Base-by-base conservation (phyloP, 257 asterid species). In the Voacanga thouarsii region DNA sequence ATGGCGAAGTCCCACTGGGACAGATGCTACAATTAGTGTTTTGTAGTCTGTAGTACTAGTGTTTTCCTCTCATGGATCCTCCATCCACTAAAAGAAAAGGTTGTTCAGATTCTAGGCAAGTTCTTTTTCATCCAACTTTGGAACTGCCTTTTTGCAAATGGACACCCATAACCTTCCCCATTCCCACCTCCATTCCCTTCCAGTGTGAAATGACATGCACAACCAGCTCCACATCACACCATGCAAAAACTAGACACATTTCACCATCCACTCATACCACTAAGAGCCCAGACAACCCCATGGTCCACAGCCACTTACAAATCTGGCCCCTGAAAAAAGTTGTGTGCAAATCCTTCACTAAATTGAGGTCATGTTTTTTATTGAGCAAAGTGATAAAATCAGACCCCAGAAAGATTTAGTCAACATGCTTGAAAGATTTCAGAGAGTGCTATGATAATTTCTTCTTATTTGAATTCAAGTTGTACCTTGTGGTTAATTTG, bases 121-220 rank as follows among this genome's bases (percentile, higher is more conserved):
- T 69, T 76, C 76, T 44, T 75, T 44, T 59, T 57, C 50, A 39
- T 24, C 67, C 72, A 19, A 12, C 30, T 68, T 68, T 67, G 16
- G 12, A 43, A 50, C 43, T 70, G 57, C 77, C 64, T 63, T 76
- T 74, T 73, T 28, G 23, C 37, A 78, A 77, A 82, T 88, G 89
- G 91, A 56, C 81, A 83, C 87, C 94, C 94, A 89, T 88, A 76
- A 86, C 86, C 66, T 74, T 73, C 64, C 77, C 87, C 88, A 88
- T 82, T 66, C 88, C 85, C 80, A 79, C 76, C 80, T 56, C 89
- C 87, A 81, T 76, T 80, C 85, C 75, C 59, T 1, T 63, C 75
- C 71, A 15, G 45, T 43, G 72, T 64, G 85, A 80, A 59, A 56
- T 80, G 84, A 85, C 85, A 82, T 78, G 85, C 64, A 74, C 33